Evolutionary conservation across 306 rosid genomes (phyloP).

Genomic region (Acacia crassicarpa): DNA sequence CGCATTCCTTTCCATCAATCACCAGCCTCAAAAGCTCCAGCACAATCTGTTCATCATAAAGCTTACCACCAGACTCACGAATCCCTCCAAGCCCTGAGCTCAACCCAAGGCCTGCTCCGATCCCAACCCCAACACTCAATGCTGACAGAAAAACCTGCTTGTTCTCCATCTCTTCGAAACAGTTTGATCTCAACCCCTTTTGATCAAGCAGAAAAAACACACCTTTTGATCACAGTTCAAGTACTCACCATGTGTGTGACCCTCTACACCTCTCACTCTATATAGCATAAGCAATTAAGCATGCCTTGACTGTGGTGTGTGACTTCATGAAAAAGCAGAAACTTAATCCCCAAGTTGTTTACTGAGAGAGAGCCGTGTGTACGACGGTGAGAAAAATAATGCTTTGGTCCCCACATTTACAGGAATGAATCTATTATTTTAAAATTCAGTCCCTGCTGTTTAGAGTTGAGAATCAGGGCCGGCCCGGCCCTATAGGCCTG

Average conservation of each 20-base stretch:
- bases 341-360: background rate
- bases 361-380: background rate
- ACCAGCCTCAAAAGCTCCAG: conserved; percentile 64
- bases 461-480: too few species aligned
- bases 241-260: background rate
- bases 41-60: conserved; percentile 70
- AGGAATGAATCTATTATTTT: background rate
- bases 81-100: conserved; percentile 77
- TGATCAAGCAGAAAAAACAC: background rate
- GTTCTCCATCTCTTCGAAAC: conserved; percentile 66
- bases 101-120: conserved; percentile 88
- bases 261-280: background rate
- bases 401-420: background rate
- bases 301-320: background rate
- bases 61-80: conserved; percentile 48
- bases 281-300: background rate
- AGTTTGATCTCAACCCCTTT: background rate
- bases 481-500: too few species aligned
- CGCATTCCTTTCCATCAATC: conserved; percentile 59
- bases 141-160: conserved; percentile 83
- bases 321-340: background rate
- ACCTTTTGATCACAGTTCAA: background rate
- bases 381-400: background rate
- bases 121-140: conserved; percentile 94
- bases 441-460: background rate